Percentiles rank a stretch among this genome's conserved stretches.
These are phyloP conservation scores for Rhodotorula toruloides DNA, from an alignment of 768 basidiomycete genomes.

Conservation along the genomic window DNA sequence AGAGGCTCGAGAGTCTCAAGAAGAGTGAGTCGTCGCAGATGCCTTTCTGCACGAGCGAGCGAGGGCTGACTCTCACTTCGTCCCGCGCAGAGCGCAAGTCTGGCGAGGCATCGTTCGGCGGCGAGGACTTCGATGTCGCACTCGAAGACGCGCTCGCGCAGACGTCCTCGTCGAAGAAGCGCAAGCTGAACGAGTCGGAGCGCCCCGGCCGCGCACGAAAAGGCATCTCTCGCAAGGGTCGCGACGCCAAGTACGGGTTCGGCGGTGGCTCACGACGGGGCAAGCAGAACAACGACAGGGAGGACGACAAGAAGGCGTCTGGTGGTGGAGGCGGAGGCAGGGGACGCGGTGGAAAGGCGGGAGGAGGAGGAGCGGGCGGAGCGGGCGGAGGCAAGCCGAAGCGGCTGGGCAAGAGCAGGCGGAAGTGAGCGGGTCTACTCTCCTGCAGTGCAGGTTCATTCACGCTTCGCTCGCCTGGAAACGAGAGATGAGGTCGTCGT, in stretches of 20 bases:
- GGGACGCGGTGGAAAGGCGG: not conserved
- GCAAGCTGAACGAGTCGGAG: constrained; percentile 42
- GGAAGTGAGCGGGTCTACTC: constrained; percentile 27
- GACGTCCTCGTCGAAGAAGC: constrained; percentile 57
- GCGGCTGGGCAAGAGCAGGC: constrained; percentile 20
- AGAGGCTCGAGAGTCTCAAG: constrained; percentile 62
- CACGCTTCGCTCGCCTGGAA: too few species aligned
- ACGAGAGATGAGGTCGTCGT: too few species aligned
- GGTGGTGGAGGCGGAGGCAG: not conserved
- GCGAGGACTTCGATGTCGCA: constrained; percentile 74
- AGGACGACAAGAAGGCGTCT: constrained; percentile 5
- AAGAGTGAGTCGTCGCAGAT: constrained; percentile 51
- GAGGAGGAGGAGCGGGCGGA: not conserved
- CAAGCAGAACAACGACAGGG: constrained; percentile 38
- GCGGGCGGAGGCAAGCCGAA: constrained; percentile 44
- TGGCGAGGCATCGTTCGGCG: constrained; percentile 57
- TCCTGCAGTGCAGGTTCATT: too few species aligned
- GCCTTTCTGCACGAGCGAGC: too few species aligned
- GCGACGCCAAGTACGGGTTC: constrained; percentile 74
- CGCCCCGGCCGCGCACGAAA: constrained; percentile 34
- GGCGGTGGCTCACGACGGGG: constrained; percentile 46
- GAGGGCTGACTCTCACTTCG: not conserved
- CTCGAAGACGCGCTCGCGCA: constrained; percentile 78
- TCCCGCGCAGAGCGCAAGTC: constrained; percentile 68
- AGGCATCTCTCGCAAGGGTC: constrained; percentile 57